A percentile compares a stretch with the other conserved stretches of the same genome.
Evolutionary conservation across 441 rosid species (phyloP).

Genomic region (Croton setiger): DNA sequence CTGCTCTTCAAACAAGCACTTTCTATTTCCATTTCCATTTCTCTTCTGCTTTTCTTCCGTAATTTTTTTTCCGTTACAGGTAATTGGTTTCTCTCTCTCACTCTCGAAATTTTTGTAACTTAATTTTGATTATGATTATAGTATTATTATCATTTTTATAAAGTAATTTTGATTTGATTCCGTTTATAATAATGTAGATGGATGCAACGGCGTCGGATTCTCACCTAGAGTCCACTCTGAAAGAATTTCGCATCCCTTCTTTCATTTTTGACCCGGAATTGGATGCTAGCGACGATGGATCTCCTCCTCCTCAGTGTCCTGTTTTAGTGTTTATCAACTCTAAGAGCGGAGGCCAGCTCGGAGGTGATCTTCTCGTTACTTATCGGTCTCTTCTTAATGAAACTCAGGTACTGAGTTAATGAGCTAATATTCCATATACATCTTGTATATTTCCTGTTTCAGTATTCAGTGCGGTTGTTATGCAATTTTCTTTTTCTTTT

Average conservation of each 20-base stretch:
- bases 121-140: too few species aligned
- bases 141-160: too few species aligned
- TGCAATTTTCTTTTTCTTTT: not conserved
- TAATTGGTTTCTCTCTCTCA: not conserved
- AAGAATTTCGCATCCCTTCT: slow-evolving; percentile 52
- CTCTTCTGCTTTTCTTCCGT: too few species aligned
- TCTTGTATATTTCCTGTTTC: not conserved
- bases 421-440: too few species aligned
- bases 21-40: too few species aligned
- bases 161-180: too few species aligned
- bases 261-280: slow-evolving; percentile 46
- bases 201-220: slow-evolving; percentile 33
- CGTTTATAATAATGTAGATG: slow-evolving; percentile 22
- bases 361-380: slow-evolving; percentile 69
- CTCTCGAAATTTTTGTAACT: too few species aligned
- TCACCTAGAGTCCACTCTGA: slow-evolving; percentile 24
- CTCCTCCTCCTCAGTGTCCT: slow-evolving; percentile 47
- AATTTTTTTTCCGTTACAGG: not conserved
- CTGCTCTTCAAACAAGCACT: too few species aligned
- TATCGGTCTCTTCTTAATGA: slow-evolving; percentile 58
- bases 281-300: not conserved
- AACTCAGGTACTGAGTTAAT: slow-evolving; percentile 38
- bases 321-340: slow-evolving; percentile 81
- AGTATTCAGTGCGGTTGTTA: not conserved
- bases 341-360: slow-evolving; percentile 92